A percentile compares a stretch with the other conserved stretches of the same genome.
phyloP scores from a whole-genome alignment of 2,329 filamentous ascomycete genomes.

The Colletotrichum brevisporum region DNA sequence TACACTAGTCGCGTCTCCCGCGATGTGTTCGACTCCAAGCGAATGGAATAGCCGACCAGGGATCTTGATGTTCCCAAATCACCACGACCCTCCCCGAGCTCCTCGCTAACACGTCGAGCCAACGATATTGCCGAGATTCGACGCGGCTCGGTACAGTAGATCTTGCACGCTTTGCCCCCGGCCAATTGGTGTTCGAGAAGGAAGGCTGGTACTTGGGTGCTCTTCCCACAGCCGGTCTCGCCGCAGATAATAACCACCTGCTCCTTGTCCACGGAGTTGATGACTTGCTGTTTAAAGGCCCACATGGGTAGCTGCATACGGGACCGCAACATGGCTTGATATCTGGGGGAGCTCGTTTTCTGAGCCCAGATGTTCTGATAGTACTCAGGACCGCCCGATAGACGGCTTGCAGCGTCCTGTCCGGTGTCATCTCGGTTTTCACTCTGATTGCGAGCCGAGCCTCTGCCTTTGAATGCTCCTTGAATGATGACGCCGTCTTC shows the following conservation, averaged over 20 bases:
- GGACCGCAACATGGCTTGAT: conserved; percentile 82
- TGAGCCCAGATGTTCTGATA: conserved; percentile 72
- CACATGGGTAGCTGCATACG: conserved; percentile 92
- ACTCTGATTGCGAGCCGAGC: conserved; percentile 58
- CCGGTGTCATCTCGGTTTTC: conserved; percentile 65
- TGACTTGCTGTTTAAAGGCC: conserved; percentile 83
- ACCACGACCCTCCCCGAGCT: conserved; percentile 86
- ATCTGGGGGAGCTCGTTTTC: conserved; percentile 71
- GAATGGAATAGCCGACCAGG: conserved; percentile 93
- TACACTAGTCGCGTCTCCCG: conserved; percentile 89
- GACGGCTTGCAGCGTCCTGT: conserved; percentile 59
- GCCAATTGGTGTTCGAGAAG: conserved; percentile 90
- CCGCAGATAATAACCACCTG: conserved; percentile 95
- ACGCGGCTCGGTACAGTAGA: conserved; percentile 95
- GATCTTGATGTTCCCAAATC: conserved; percentile 88
- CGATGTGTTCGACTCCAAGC: conserved; percentile 88
- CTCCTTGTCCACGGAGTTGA: conserved; percentile 81
- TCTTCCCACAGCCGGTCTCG: conserved; percentile 97
- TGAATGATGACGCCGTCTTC: conserved; percentile 83
- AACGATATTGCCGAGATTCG: conserved; percentile 97
- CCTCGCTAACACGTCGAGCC: conserved; percentile 92
- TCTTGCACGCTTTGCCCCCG: conserved; percentile 85
- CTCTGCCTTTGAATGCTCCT: conserved; percentile 79
- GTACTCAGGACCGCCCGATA: conserved; percentile 59
- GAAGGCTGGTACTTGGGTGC: conserved; percentile 96